Base-by-base conservation (phyloP, 352 stramenopile genomes). In the Phytophthora syringae region DNA sequence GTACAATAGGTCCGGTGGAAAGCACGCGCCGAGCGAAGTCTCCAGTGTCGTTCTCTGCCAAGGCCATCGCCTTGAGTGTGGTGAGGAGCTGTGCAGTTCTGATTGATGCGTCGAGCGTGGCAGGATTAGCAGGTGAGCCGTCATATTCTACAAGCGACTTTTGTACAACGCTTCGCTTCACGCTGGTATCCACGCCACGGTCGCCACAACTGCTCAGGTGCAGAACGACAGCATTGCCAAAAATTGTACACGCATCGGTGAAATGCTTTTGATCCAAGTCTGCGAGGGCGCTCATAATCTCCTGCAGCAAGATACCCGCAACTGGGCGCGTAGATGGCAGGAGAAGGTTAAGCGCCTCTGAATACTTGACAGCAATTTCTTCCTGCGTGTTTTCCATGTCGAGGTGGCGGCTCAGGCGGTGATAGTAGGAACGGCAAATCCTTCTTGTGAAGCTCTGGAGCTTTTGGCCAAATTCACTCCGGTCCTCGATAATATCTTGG, bases 1-100 rank as follows among this genome's bases (percentile, higher is more conserved):
- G 73, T 39, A 83, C 56, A 1, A 72, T 52, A 12, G 56, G 34
- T 21, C 64, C 64, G 39, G 47, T 70, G 11, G 79, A 88, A 22
- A 88, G 75, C 36, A 86, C 75, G 28, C 53, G 43, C 2, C 77
- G 70, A 24, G 75, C 74, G 40, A 88, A 84, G 12, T 59, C 43
- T n/a, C 77, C 70, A n/a, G 52, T 70, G 2, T 66, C 45, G 39
- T 67, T 64, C 24, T 59, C 43, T 18, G 25, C 53, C n/a, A 47
- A 64, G n/a, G 60, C 67, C n/a, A 86, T 20, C 20, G 43, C 58
- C 54, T 65, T 63, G 15, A 79, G 49, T 30, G 34, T 51, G 32
- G 42, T 49, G 47, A 79, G 36, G 37, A 82, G 12, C 37, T 70
- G 52, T 66, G 54, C 47, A 56, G 6, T 63, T 20, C 15, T 51